Percentiles rank a stretch among this genome's conserved stretches.
These are phyloP conservation scores for Phellopilus nigrolimitatus DNA, from an alignment of 1,284 basidiomycete species.

Conservation along the genomic window DNA sequence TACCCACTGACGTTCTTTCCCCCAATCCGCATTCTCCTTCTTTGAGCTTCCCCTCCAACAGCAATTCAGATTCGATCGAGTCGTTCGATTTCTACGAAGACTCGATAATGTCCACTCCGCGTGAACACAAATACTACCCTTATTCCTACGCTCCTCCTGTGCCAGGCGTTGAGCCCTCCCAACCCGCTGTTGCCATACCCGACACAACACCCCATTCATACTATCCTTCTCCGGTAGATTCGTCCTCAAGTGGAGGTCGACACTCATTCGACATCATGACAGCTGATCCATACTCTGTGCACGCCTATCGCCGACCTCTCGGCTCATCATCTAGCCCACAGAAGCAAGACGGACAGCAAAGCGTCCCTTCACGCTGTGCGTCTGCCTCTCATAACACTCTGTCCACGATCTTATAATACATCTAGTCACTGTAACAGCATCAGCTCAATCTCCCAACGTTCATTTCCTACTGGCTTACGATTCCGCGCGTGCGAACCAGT, in stretches of 20 bases:
- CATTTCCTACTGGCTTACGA: conserved; percentile 13
- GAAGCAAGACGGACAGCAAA: background rate
- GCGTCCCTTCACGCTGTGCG: background rate
- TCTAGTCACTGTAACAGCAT: background rate
- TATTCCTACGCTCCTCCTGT: background rate
- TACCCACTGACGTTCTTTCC: background rate
- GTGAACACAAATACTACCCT: background rate
- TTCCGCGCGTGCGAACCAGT: conserved; percentile 1
- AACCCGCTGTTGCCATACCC: background rate
- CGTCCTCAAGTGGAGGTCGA: background rate
- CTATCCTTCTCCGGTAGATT: conserved; percentile 4
- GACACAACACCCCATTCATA: background rate
- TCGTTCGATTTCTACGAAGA: background rate
- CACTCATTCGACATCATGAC: background rate
- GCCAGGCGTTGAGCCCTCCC: background rate
- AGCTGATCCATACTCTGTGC: background rate
- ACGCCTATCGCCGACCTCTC: background rate
- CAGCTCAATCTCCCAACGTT: background rate
- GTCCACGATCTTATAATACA: too few relatives aligned
- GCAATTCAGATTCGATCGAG: background rate
- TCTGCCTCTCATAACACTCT: background rate
- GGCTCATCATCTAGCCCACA: background rate
- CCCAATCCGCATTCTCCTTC: background rate
- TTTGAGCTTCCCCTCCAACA: background rate
- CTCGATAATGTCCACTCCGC: background rate